Conservation (phyloP, 495 filamentous ascomycete species). For the Podospora sp. region DNA sequence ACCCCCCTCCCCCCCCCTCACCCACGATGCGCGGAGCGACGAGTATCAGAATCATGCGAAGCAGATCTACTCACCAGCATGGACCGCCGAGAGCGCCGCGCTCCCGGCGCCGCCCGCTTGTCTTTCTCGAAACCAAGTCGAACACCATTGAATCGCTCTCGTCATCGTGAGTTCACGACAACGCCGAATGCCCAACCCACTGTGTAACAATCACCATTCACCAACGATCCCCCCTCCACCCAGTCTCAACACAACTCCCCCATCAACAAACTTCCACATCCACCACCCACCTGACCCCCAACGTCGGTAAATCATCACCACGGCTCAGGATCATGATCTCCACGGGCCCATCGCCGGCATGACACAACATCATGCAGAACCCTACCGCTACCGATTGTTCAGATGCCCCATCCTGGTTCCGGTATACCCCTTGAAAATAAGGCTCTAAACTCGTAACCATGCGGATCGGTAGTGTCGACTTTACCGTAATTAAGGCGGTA, state of each 20-base stretch:
- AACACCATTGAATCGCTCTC: slow-evolving; percentile 5
- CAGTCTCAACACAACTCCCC: background rate
- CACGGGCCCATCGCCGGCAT: slow-evolving; percentile 2
- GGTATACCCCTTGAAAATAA: background rate
- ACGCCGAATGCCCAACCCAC: too few species aligned
- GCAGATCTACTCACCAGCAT: slow-evolving; percentile 11
- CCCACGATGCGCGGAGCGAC: slow-evolving; percentile 12
- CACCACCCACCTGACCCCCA: background rate
- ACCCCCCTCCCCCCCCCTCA: background rate
- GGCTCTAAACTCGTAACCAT: background rate
- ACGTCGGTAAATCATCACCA: background rate
- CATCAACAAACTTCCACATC: background rate
- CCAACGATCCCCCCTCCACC: background rate
- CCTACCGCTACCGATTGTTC: slow-evolving; percentile 16
- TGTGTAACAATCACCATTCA: background rate
- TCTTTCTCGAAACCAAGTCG: slow-evolving; percentile 2
- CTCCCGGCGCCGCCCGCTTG: background rate
- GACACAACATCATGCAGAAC: slow-evolving; percentile 14
- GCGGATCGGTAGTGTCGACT: background rate
- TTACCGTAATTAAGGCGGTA: background rate
- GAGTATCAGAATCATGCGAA: slow-evolving; percentile 25
- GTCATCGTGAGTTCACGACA: background rate
- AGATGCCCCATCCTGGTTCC: background rate
- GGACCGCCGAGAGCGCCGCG: background rate
- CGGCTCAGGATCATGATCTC: slow-evolving; percentile 2